These are phyloP conservation scores for Fusarium dimerum DNA, from an alignment of 2,329 filamentous ascomycete species.

Conservation along the genomic window DNA sequence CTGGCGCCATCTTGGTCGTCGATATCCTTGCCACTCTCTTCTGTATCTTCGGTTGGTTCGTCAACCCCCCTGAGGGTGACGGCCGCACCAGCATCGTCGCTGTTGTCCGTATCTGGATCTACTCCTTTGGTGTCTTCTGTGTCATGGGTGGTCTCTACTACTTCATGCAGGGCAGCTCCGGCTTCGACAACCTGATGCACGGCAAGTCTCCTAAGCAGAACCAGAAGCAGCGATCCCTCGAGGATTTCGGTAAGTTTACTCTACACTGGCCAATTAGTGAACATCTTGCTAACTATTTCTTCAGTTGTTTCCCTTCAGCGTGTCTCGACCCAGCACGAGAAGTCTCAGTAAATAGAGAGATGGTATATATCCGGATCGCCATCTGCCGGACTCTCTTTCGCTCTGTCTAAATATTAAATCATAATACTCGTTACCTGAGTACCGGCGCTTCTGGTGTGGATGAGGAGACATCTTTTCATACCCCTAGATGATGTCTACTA, in stretches of 20 bases:
- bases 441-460: constrained; percentile 37
- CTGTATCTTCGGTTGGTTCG: constrained; percentile 83
- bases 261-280: background rate
- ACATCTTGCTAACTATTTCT: constrained; percentile 49
- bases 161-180: constrained; percentile 76
- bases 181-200: constrained; percentile 93
- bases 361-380: constrained; percentile 41
- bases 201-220: constrained; percentile 81
- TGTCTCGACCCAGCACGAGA: constrained; percentile 90
- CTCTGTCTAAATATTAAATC: constrained; percentile 42
- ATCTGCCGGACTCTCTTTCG: constrained; percentile 39
- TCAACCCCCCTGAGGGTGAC: constrained; percentile 36
- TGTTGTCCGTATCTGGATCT: constrained; percentile 87
- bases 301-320: constrained; percentile 85
- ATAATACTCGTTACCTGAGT: constrained; percentile 39
- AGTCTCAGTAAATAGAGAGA: constrained; percentile 63
- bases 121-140: constrained; percentile 87
- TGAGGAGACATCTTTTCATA: constrained; percentile 40
- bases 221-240: constrained; percentile 80
- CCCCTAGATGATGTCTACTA: constrained; percentile 40
- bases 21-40: constrained; percentile 85
- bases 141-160: constrained; percentile 74
- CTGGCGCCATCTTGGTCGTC: constrained; percentile 76
- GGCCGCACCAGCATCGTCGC: constrained; percentile 75
- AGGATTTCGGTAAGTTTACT: constrained; percentile 82